A percentile compares a stretch with the other conserved stretches of the same genome.
Evolutionary conservation across 148 eudicot genomes (phyloP).

Genomic region (Diospyros lotus): DNA sequence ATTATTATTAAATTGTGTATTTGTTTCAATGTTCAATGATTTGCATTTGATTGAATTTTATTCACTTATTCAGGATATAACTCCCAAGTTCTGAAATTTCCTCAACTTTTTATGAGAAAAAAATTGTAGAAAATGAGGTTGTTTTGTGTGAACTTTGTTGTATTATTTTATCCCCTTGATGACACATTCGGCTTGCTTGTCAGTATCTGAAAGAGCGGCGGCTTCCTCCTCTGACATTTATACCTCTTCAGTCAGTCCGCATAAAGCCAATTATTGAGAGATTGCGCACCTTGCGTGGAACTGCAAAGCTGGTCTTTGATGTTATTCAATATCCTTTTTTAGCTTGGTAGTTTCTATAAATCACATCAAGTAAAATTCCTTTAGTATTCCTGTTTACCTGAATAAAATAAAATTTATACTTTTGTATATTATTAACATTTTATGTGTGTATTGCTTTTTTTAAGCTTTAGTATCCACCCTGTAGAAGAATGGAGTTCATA

Average conservation of each 20-base stretch:
- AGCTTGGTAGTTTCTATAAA: background rate
- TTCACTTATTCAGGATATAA: background rate
- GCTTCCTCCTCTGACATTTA: conserved; percentile 95
- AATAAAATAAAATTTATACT: background rate
- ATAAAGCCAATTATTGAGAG: conserved; percentile 81
- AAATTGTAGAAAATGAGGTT: background rate
- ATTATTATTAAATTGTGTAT: background rate
- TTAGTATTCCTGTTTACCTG: background rate
- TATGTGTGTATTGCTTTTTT: background rate
- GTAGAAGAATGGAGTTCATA: background rate
- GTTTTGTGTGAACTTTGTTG: conserved; percentile 2
- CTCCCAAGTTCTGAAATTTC: background rate
- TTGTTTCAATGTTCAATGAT: background rate
- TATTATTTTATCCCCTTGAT: background rate
- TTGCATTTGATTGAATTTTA: background rate
- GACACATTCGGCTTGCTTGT: conserved; percentile 5
- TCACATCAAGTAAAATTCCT: background rate
- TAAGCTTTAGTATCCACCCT: background rate
- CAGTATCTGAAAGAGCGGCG: conserved; percentile 95
- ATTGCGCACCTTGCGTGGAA: conserved; percentile 75
- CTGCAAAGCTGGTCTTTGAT: conserved; percentile 87
- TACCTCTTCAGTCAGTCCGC: conserved; percentile 93
- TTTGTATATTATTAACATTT: background rate
- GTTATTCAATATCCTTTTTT: conserved; percentile 92
- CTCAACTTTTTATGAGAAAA: background rate